A percentile compares a stretch with the other conserved stretches of the same genome.
These are phyloP conservation scores for Paramyrothecium sp. DNA, from an alignment of 2,329 filamentous ascomycete species.

Conservation along the genomic window DNA sequence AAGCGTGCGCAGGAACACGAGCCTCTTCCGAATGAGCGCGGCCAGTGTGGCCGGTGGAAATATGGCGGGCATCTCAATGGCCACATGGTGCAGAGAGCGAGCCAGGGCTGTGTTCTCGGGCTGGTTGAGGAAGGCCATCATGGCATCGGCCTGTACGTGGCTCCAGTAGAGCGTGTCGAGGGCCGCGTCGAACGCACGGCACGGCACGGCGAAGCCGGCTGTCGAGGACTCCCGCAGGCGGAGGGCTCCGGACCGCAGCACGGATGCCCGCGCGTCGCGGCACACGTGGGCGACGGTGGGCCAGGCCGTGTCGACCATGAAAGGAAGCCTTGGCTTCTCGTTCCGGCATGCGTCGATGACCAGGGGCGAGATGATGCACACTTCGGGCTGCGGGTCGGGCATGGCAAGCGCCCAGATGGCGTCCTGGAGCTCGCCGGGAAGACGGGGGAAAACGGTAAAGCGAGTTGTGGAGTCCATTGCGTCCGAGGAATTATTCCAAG, in stretches of 20 bases:
- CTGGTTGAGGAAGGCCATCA: neutral
- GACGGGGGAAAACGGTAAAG: neutral
- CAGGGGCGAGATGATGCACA: constrained; percentile 3
- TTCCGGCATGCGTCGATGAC: neutral
- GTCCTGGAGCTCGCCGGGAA: constrained; percentile 3
- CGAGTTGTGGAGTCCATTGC: neutral
- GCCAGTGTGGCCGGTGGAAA: neutral
- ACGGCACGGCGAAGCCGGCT: neutral
- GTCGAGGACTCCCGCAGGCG: neutral
- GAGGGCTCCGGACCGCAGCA: neutral
- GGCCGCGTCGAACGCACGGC: neutral
- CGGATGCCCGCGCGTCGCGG: neutral
- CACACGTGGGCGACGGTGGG: constrained; percentile 3
- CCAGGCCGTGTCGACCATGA: constrained; percentile 4
- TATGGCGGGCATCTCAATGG: neutral
- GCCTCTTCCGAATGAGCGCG: neutral
- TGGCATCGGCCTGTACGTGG: neutral
- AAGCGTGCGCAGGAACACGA: neutral
- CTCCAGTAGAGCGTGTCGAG: neutral
- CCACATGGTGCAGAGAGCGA: neutral
- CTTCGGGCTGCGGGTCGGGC: constrained; percentile 2
- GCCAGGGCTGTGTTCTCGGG: neutral
- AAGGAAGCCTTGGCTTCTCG: constrained; percentile 1
- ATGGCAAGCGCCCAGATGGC: constrained; percentile 2
- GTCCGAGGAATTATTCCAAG: too few relatives aligned